Percentiles rank a stretch among this genome's conserved stretches.
Conservation (phyloP, 169 alveolate species). For the Plasmodium gonderi region DNA sequence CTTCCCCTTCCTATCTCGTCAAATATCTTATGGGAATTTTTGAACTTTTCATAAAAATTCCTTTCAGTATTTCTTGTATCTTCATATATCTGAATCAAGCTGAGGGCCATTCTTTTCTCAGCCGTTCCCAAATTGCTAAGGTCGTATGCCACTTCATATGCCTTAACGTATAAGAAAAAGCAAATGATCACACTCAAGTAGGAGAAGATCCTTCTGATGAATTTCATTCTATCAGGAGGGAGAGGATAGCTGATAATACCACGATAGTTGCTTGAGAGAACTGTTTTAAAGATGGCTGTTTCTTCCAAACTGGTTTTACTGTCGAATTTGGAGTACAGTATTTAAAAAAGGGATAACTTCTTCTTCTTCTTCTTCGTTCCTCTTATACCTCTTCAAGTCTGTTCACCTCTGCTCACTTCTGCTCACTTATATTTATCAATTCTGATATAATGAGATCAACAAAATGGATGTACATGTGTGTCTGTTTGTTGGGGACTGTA, state of each 20-base stretch:
- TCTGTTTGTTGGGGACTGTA: neutral
- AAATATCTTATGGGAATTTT: conserved; percentile 12
- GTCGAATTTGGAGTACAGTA: no score
- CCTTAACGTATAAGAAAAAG: neutral
- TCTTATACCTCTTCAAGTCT: no score
- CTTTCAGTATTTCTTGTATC: conserved; percentile 6
- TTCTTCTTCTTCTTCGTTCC: no score
- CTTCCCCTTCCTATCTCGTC: conserved; percentile 16
- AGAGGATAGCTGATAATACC: no score
- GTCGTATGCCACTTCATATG: conserved; percentile 15
- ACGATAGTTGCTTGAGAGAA: no score
- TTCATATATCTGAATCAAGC: conserved; percentile 22
- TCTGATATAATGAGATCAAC: no score
- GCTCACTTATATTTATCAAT: no score
- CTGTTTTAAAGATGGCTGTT: no score
- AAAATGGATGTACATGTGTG: no score
- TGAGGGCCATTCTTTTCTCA: conserved; percentile 26
- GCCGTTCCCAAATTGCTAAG: neutral
- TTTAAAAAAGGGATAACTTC: no score
- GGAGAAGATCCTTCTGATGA: neutral
- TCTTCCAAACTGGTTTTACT: no score
- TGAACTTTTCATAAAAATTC: conserved; percentile 22
- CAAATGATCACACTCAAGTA: neutral
- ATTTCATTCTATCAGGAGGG: conserved; percentile 4
- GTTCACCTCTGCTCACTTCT: no score